phyloP scores from a whole-genome alignment of 2,329 filamentous ascomycete genomes.

The Piedraia hortae region DNA sequence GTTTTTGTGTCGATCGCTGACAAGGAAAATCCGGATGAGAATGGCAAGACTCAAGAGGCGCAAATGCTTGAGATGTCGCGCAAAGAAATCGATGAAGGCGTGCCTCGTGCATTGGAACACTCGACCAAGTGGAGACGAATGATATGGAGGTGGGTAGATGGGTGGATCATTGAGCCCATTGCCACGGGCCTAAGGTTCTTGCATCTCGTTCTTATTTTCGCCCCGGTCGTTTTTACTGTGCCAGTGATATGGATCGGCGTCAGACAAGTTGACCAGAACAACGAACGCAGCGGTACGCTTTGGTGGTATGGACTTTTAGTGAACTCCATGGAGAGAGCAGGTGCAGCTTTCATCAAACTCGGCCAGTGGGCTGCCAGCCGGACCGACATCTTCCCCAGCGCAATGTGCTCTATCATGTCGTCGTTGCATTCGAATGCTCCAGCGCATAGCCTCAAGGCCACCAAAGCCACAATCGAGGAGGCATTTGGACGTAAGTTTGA shows the following conservation, averaged over 20 bases:
- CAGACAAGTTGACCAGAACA: slow-evolving; percentile 33
- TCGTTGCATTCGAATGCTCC: slow-evolving; percentile 84
- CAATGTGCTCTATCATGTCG: slow-evolving; percentile 84
- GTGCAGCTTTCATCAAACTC: slow-evolving; percentile 93
- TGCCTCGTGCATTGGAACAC: slow-evolving; percentile 33
- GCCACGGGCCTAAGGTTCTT: slow-evolving; percentile 72
- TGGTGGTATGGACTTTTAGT: slow-evolving; percentile 93
- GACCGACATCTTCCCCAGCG: slow-evolving; percentile 80
- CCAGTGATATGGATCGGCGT: slow-evolving; percentile 58
- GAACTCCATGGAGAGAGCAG: slow-evolving; percentile 67
- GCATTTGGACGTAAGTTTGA: slow-evolving; percentile 66
- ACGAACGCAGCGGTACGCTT: slow-evolving; percentile 54
- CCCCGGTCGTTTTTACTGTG: slow-evolving; percentile 59
- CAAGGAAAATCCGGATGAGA: slow-evolving; percentile 14
- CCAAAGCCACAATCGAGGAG: slow-evolving; percentile 48
- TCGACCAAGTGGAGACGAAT: slow-evolving; percentile 29
- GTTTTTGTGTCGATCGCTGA: slow-evolving; percentile 31
- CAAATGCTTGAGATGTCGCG: slow-evolving; percentile 69
- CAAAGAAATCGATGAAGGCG: slow-evolving; percentile 43
- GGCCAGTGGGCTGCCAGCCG: slow-evolving; percentile 96
- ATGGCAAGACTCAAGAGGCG: slow-evolving; percentile 43
- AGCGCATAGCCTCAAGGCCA: slow-evolving; percentile 58
- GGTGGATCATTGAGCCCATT: slow-evolving; percentile 53
- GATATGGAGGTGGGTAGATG: slow-evolving; percentile 38
- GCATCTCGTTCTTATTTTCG: slow-evolving; percentile 65